phyloP scores from a whole-genome alignment of 495 filamentous ascomycete genomes.

The Penicillium maclennaniae region DNA sequence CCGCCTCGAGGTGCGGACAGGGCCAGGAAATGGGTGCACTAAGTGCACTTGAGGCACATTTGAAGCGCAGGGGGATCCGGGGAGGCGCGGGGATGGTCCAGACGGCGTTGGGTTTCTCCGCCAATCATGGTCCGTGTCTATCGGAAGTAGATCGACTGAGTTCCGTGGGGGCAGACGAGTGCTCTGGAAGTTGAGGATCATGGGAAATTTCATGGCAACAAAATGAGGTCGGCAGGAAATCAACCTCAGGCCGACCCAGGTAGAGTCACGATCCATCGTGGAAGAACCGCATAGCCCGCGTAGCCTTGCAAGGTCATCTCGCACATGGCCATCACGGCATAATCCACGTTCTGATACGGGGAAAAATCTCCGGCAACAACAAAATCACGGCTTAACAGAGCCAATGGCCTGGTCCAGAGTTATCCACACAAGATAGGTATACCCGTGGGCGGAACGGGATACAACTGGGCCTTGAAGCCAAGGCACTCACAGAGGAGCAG shows the following conservation, averaged over 20 bases:
- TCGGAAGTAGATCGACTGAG: background rate
- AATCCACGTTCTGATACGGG: slow-evolving; percentile 20
- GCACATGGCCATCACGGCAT: background rate
- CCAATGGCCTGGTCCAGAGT: slow-evolving; percentile 9
- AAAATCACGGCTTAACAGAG: slow-evolving; percentile 6
- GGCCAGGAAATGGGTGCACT: slow-evolving; percentile 9
- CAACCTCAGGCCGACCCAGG: background rate
- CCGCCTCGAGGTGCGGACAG: slow-evolving; percentile 9
- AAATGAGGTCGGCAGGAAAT: background rate
- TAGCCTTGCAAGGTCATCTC: background rate
- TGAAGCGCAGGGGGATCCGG: slow-evolving; percentile 11
- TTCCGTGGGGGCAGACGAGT: background rate
- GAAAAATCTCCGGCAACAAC: slow-evolving; percentile 18
- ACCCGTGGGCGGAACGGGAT: background rate
- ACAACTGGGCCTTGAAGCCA: background rate
- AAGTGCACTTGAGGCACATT: background rate
- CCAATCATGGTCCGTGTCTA: slow-evolving; percentile 26
- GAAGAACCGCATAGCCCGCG: too few species aligned
- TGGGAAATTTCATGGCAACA: background rate
- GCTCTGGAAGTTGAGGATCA: background rate
- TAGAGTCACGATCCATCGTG: background rate
- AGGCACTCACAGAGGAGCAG: background rate
- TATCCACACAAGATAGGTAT: slow-evolving; percentile 1
- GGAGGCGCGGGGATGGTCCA: slow-evolving; percentile 19
- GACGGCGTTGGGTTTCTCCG: slow-evolving; percentile 34